A percentile compares a stretch with the other conserved stretches of the same genome.
phyloP scores from a whole-genome alignment of 306 rosid species.

The Lathyrus oleraceus region DNA sequence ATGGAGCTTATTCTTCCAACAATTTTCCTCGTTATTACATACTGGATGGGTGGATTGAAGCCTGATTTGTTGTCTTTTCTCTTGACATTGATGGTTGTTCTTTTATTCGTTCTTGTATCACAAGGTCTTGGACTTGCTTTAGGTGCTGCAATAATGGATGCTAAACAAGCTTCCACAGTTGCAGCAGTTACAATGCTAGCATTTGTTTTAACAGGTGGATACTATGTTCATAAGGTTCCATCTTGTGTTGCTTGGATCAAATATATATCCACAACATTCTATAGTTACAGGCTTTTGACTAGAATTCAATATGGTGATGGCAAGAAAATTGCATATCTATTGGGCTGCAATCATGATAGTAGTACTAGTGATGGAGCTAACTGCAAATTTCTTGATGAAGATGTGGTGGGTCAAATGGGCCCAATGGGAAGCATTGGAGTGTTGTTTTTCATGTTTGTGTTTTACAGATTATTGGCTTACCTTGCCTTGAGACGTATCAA shows the following conservation, averaged over 20 bases:
- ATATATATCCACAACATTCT: constrained; percentile 72
- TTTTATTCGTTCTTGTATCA: constrained; percentile 78
- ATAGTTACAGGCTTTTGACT: constrained; percentile 64
- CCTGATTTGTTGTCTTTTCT: constrained; percentile 64
- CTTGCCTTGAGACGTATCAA: constrained; percentile 72
- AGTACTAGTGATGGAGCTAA: constrained; percentile 23
- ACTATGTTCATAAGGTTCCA: constrained; percentile 81
- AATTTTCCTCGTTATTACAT: constrained; percentile 55
- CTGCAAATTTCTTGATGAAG: constrained; percentile 81
- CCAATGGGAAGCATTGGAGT: constrained; percentile 56
- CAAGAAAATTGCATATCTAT: constrained; percentile 45
- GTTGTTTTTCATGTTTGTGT: constrained; percentile 72
- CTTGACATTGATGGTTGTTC: constrained; percentile 52
- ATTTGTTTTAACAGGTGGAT: constrained; percentile 85
- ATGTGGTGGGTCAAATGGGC: constrained; percentile 70
- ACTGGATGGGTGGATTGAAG: constrained; percentile 83
- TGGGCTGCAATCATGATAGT: constrained; percentile 55
- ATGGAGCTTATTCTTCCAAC: constrained; percentile 96
- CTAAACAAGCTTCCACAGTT: constrained; percentile 84
- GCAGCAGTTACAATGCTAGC: constrained; percentile 87
- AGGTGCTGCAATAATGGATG: constrained; percentile 90
- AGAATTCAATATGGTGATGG: constrained; percentile 79
- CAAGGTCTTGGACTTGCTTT: constrained; percentile 92
- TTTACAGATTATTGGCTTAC: constrained; percentile 77
- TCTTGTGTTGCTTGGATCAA: constrained; percentile 77